Conservation (phyloP, 176 grass and related monocot genomes). For the Musa beccarii region DNA sequence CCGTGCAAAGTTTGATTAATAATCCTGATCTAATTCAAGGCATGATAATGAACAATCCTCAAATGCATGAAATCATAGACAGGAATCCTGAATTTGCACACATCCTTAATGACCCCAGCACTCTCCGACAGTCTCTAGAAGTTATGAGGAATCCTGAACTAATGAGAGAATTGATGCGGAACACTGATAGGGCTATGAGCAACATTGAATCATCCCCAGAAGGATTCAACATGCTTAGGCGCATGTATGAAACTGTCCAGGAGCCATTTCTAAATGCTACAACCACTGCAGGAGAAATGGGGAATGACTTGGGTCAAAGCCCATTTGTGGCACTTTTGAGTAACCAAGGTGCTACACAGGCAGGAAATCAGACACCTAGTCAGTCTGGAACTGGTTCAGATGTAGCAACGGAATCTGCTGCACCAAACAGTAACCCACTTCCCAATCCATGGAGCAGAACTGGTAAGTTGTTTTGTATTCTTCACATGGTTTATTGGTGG, state of each 20-base stretch:
- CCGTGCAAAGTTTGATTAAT: conserved; percentile 71
- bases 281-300: conserved; percentile 40
- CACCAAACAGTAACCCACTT: conserved; percentile 84
- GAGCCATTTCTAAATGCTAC: conserved; percentile 88
- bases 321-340: conserved; percentile 73
- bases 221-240: conserved; percentile 93
- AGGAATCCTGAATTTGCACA: conserved; percentile 93
- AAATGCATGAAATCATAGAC: conserved; percentile 83
- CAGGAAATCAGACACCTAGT: conserved; percentile 27
- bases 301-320: conserved; percentile 45
- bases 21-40: conserved; percentile 86
- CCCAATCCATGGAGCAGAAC: conserved; percentile 78
- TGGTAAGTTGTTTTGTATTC: conserved; percentile 33
- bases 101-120: conserved; percentile 80
- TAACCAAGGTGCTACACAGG: conserved; percentile 55
- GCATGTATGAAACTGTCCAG: conserved; percentile 98
- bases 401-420: conserved; percentile 49
- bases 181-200: conserved; percentile 92
- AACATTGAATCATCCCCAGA: conserved; percentile 93
- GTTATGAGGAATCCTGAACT: conserved; percentile 83
- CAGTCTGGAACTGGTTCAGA: conserved; percentile 44
- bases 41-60: conserved; percentile 92
- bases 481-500: not conserved
- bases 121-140: conserved; percentile 84
- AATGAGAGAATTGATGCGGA: conserved; percentile 97